phyloP scores from a whole-genome alignment of 2,329 filamentous ascomycete species.

The Truncatella angustata region DNA sequence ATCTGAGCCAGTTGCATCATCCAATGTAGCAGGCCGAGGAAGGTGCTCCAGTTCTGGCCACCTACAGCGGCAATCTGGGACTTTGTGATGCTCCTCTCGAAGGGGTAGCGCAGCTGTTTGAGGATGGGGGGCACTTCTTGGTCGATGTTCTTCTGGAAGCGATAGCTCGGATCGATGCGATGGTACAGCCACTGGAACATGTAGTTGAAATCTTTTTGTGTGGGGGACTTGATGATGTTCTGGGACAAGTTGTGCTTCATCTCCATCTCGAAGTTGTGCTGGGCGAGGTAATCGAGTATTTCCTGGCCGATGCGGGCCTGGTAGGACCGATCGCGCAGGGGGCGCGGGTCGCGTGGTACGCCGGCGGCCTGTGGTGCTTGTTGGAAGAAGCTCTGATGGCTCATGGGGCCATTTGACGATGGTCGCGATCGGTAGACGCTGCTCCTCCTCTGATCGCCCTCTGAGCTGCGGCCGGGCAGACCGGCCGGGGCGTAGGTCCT shows the following conservation, averaged over 20 bases:
- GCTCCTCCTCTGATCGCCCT: constrained; percentile 63
- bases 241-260: constrained; percentile 93
- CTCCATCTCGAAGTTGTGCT: constrained; percentile 96
- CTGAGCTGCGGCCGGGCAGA: constrained; percentile 44
- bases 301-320: constrained; percentile 84
- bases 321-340: constrained; percentile 76
- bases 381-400: constrained; percentile 92
- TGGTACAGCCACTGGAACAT: constrained; percentile 99
- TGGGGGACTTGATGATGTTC: constrained; percentile 89
- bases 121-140: constrained; percentile 90
- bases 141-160: constrained; percentile 92
- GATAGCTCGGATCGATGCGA: constrained; percentile 89
- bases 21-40: constrained; percentile 93
- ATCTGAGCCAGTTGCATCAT: constrained; percentile 98
- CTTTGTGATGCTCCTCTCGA: constrained; percentile 93
- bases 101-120: constrained; percentile 92
- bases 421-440: constrained; percentile 75
- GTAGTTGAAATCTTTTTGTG: constrained; percentile 95
- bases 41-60: constrained; percentile 95
- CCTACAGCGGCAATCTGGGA: constrained; percentile 93
- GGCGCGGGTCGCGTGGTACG: constrained; percentile 81
- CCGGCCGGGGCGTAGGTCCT: constrained; percentile 68
- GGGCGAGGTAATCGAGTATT: constrained; percentile 84
- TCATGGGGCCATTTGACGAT: constrained; percentile 64
- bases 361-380: constrained; percentile 79